A percentile compares a stretch with the other conserved stretches of the same genome.
Evolutionary conservation across 2,329 filamentous ascomycete genomes (phyloP).

Genomic region (Neoarthrinium moseri): DNA sequence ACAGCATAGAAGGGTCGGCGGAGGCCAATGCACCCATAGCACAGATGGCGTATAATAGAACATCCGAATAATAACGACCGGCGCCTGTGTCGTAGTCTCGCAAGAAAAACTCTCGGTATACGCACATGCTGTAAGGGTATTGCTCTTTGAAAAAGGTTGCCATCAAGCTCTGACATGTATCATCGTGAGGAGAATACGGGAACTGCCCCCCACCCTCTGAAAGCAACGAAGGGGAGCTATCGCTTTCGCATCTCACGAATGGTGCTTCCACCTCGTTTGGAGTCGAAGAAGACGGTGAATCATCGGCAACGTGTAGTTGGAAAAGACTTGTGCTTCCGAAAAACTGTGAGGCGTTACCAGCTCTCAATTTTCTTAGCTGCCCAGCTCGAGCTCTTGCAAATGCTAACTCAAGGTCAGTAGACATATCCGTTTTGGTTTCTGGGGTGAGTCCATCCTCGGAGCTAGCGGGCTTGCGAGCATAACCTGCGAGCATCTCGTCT

Average conservation of each 20-base stretch:
- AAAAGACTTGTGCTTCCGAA: slow-evolving; percentile 48
- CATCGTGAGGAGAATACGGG: slow-evolving; percentile 41
- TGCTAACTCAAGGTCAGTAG: slow-evolving; percentile 18
- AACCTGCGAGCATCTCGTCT: slow-evolving; percentile 40
- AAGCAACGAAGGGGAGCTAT: slow-evolving; percentile 10
- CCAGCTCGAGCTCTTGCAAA: slow-evolving; percentile 31
- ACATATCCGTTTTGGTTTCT: slow-evolving; percentile 10
- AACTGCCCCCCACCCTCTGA: slow-evolving; percentile 17
- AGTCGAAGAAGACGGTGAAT: slow-evolving; percentile 7
- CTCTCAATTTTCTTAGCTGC: slow-evolving; percentile 34
- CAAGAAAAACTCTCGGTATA: slow-evolving; percentile 50
- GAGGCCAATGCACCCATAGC: slow-evolving; percentile 47
- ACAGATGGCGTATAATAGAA: slow-evolving; percentile 47
- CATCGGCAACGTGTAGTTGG: slow-evolving; percentile 33
- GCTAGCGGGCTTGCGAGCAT: slow-evolving; percentile 18
- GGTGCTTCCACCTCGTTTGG: slow-evolving; percentile 6
- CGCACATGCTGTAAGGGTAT: slow-evolving; percentile 48
- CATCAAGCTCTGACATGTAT: slow-evolving; percentile 43
- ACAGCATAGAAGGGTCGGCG: slow-evolving; percentile 30
- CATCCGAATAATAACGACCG: slow-evolving; percentile 48
- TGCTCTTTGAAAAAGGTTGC: slow-evolving; percentile 46
- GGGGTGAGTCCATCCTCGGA: slow-evolving; percentile 13
- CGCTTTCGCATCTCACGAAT: slow-evolving; percentile 8
- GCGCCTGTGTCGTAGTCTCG: slow-evolving; percentile 45
- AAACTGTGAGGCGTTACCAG: slow-evolving; percentile 42